These are phyloP conservation scores for Herpetospermum pedunculosum DNA, from an alignment of 306 rosid genomes.

Conservation along the genomic window DNA sequence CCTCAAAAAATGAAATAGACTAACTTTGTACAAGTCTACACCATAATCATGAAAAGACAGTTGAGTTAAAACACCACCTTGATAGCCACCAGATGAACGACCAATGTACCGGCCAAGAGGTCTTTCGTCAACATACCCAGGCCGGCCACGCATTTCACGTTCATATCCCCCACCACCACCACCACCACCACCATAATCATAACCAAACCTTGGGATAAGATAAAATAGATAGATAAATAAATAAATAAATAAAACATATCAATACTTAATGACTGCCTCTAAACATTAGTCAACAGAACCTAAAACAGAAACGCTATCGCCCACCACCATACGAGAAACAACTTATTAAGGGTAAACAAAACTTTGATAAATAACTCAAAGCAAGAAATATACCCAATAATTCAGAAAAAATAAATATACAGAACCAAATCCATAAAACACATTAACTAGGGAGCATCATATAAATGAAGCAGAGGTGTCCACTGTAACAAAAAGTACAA, in stretches of 20 bases:
- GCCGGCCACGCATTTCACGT: conserved; percentile 68
- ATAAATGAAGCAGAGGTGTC: neutral
- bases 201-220: conserved; percentile 45
- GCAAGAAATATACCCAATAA: neutral
- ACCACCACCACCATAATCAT: conserved; percentile 67
- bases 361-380: neutral
- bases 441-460: neutral
- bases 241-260: neutral
- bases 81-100: conserved; percentile 58
- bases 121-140: conserved; percentile 66
- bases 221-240: neutral
- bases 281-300: neutral
- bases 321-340: neutral
- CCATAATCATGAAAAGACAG: neutral
- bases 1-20: neutral
- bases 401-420: neutral
- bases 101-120: conserved; percentile 67
- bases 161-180: conserved; percentile 93
- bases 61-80: conserved; percentile 42
- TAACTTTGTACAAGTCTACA: neutral
- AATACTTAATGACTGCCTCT: neutral
- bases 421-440: neutral
- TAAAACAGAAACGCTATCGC: neutral
- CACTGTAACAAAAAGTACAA: neutral
- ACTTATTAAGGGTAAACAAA: neutral